Base-by-base conservation (phyloP, 768 basidiomycete genomes). In the Cubamyces sp. region DNA sequence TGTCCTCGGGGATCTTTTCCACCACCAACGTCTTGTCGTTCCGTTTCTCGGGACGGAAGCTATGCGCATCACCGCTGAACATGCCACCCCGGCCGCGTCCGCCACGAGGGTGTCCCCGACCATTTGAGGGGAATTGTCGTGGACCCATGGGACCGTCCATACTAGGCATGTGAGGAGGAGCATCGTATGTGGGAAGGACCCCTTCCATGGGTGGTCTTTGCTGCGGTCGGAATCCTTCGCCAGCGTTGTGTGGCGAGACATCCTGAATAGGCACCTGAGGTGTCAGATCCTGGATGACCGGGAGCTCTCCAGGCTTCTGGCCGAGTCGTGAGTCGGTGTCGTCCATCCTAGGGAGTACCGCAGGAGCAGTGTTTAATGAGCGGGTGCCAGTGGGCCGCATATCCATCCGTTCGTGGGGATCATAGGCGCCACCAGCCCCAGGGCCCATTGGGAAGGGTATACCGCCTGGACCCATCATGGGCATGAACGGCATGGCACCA, bases 1-100 rank as follows among this genome's bases (percentile, higher is more conserved):
- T 87, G 64, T 92, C 88, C 52, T 87, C 84, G 0, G 96, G 96
- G 59, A 98, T 96, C 77, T 95, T 95, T 75, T 97, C 94, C 39
- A 98, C 90, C 15, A 97, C 93, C 21, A 98, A 81, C 0, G 91
- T 94, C 75, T 88, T 91, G 74, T 88, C 87, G 62, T 83, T 84
- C 60, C 87, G 80, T 64, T 84, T 82, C 64, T 87, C 86, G 26
- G 85, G 85, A 11, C 84, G 84, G 78, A 89, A 88, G 58, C 79
- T 84, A 61, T 85, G 84, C 7, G 81, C 84, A 30, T 89, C 88
- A 6, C 83, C 86, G 50, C 80, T 75, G 67, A 90, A 91, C n/a
- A 79, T 81, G 28, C 87, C 86, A 28, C 77, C 76, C 4, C 83
- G 81, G 9, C 70, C 69, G 52, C 81, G 74, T 5, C 79, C 79